Conservation (phyloP, 1,284 basidiomycete species). For the Leccinum ponderosum region DNA sequence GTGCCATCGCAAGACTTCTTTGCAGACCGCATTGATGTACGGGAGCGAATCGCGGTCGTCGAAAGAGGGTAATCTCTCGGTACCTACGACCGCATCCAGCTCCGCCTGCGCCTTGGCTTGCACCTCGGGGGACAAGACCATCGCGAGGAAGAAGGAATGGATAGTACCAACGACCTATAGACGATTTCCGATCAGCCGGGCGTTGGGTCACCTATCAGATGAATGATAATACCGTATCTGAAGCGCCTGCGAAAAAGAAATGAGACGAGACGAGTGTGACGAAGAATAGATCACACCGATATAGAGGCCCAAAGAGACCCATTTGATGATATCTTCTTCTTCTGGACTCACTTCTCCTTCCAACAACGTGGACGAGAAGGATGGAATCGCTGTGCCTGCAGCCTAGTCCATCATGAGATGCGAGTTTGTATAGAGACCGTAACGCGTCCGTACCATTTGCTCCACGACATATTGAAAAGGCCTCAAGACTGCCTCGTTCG, state of each 20-base stretch:
- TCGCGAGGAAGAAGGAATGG: constrained; percentile 31
- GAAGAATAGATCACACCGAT: constrained; percentile 6
- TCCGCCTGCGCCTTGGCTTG: constrained; percentile 25
- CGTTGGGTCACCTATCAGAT: constrained; percentile 2
- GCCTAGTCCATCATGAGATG: constrained; percentile 30
- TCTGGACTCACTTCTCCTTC: constrained; percentile 17
- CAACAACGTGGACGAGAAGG: constrained; percentile 34
- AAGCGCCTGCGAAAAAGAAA: constrained; percentile 19
- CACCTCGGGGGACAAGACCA: constrained; percentile 27
- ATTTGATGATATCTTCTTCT: constrained; percentile 29
- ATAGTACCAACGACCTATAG: constrained; percentile 39
- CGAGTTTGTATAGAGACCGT: neutral
- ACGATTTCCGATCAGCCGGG: neutral
- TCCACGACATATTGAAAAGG: constrained; percentile 42
- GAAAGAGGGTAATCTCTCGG: constrained; percentile 19
- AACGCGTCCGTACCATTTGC: constrained; percentile 37
- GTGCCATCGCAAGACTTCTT: constrained; percentile 29
- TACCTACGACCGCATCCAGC: constrained; percentile 25
- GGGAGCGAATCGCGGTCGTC: constrained; percentile 21
- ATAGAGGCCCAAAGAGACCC: constrained; percentile 13
- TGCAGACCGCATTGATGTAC: constrained; percentile 27
- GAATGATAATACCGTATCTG: constrained; percentile 19
- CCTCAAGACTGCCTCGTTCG: constrained; percentile 33
- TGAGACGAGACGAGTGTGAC: neutral
- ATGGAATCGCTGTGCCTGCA: constrained; percentile 38